Percentiles rank a stretch among this genome's conserved stretches.
Evolutionary conservation across 371 early-diverging fungal genomes (phyloP).

Genomic region (Mortierella sp.): DNA sequence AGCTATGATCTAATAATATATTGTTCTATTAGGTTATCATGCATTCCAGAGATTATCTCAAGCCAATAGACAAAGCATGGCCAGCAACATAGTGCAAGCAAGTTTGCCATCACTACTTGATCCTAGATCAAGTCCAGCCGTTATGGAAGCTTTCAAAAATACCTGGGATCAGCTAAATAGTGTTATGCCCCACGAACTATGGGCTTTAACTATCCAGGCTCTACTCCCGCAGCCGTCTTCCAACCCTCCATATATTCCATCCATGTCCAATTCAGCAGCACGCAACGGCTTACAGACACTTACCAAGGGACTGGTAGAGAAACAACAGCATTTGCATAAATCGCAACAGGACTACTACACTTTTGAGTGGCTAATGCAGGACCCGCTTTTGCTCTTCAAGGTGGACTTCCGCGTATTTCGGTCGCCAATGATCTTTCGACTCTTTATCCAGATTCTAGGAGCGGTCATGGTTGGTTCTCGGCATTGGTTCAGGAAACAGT

Average conservation of each 20-base stretch:
- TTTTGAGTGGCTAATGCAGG: conserved; percentile 61
- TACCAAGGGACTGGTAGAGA: neutral
- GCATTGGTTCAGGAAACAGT: conserved; percentile 36
- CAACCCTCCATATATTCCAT: neutral
- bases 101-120: conserved; percentile 44
- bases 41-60: conserved; percentile 42
- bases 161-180: conserved; percentile 54
- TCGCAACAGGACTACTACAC: conserved; percentile 33
- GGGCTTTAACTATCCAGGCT: conserved; percentile 50
- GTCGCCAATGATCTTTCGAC: conserved; percentile 59
- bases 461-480: conserved; percentile 39
- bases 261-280: neutral
- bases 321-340: neutral
- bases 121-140: conserved; percentile 31
- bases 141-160: conserved; percentile 54
- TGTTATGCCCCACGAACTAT: conserved; percentile 53
- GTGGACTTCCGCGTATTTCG: conserved; percentile 65
- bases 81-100: conserved; percentile 19
- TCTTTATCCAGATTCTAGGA: conserved; percentile 65
- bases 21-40: conserved; percentile 30
- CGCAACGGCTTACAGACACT: neutral
- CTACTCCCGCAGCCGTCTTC: conserved; percentile 16
- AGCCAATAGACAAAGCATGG: conserved; percentile 29
- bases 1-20: neutral
- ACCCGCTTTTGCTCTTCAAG: conserved; percentile 65